Evolutionary conservation across 1,284 basidiomycete species (phyloP).

Genomic region (Heterobasidion annosum): DNA sequence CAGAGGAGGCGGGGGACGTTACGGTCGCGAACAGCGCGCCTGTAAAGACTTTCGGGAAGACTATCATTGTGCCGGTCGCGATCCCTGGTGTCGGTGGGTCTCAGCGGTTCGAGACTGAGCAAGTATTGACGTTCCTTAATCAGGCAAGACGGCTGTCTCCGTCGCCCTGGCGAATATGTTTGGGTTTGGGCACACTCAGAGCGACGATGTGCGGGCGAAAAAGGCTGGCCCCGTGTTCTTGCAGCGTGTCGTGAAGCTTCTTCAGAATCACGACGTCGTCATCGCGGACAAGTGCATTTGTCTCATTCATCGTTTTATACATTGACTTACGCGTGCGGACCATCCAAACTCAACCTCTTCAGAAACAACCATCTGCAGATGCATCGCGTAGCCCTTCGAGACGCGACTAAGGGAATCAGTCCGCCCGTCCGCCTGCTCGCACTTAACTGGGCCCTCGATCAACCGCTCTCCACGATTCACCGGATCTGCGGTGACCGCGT

Average conservation of each 20-base stretch:
- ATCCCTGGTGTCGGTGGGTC: constrained; percentile 85
- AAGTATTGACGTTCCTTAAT: background rate
- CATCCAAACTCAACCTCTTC: background rate
- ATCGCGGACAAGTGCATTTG: constrained; percentile 78
- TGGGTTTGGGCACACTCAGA: constrained; percentile 83
- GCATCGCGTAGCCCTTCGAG: constrained; percentile 66
- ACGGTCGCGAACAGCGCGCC: background rate
- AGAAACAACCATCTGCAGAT: constrained; percentile 85
- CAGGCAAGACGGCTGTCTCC: constrained; percentile 85
- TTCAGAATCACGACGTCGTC: constrained; percentile 66
- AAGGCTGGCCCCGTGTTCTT: constrained; percentile 75
- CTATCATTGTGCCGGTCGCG: constrained; percentile 82
- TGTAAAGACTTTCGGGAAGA: constrained; percentile 55
- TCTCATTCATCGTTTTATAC: background rate
- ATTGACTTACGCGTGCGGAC: background rate
- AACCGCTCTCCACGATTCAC: constrained; percentile 48
- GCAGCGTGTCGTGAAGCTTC: constrained; percentile 58
- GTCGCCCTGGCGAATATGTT: constrained; percentile 77
- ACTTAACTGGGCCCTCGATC: constrained; percentile 67
- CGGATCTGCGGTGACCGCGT: constrained; percentile 76
- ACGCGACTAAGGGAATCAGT: constrained; percentile 31
- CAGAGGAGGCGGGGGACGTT: constrained; percentile 13
- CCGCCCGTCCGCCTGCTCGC: constrained; percentile 67
- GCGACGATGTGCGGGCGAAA: constrained; percentile 82
- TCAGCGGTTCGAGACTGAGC: background rate